phyloP scores from a whole-genome alignment of 805 yeast genomes.

The Metschnikowia similis region DNA sequence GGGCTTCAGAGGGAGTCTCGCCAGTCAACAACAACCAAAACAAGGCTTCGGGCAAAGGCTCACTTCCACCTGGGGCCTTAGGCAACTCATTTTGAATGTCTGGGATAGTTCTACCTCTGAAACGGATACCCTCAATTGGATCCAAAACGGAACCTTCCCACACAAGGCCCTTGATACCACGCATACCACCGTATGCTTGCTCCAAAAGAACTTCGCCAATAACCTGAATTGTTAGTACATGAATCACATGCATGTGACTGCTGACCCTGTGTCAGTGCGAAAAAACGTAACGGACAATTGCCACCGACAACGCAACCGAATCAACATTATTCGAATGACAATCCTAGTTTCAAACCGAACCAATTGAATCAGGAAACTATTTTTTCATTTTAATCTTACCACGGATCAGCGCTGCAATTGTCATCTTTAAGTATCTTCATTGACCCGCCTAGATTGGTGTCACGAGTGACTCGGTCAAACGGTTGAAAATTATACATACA shows the following conservation, averaged over 20 bases:
- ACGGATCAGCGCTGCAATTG: neutral
- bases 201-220: slow-evolving; percentile 40
- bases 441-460: neutral
- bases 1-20: slow-evolving; percentile 58
- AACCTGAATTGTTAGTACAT: slow-evolving; percentile 24
- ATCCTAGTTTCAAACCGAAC: neutral
- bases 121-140: slow-evolving; percentile 70
- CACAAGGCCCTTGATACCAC: slow-evolving; percentile 68
- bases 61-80: slow-evolving; percentile 51
- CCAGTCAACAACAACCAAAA: slow-evolving; percentile 78
- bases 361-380: neutral
- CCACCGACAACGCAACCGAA: neutral
- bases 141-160: slow-evolving; percentile 82
- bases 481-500: slow-evolving; percentile 36
- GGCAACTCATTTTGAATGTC: slow-evolving; percentile 68
- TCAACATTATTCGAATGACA: neutral
- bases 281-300: slow-evolving; percentile 3
- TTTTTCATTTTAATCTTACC: neutral
- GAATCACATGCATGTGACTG: slow-evolving; percentile 7
- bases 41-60: slow-evolving; percentile 72
- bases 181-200: slow-evolving; percentile 64
- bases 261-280: slow-evolving; percentile 3
- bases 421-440: neutral
- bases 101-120: slow-evolving; percentile 72
- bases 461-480: neutral